Evolutionary conservation across 2,329 filamentous ascomycete genomes (phyloP), one percentile per base, ranked within the genome.

Genomic region (Truncatella angustata): DNA sequence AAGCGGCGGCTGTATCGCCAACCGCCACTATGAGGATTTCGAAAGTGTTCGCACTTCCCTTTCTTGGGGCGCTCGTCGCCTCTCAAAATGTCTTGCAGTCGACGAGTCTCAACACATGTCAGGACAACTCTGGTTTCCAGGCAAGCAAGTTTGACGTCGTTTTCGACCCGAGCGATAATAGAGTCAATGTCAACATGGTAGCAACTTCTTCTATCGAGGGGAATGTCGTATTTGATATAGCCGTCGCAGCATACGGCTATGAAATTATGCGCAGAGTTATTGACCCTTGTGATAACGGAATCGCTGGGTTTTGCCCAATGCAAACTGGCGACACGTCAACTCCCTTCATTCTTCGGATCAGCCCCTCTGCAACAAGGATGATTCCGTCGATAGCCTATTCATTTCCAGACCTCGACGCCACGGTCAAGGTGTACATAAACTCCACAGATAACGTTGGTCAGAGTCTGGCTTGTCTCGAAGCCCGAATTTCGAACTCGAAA

Each of bases 361-460:
- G 76, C 49, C 7, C 52, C 1, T 30, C 77, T 23, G 81, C 87
- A 35, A 73, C 90, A 54, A 24, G 74, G 21, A 70, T 81, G 50
- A 85, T 97, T 63, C 92, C 92, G 53, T 83, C 82, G 45, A 93
- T 97, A 64, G 89, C 91, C 49, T 97, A 94, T 73, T 87, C 81
- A 47, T 88, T 97, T 39, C 92, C 92, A 45, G 93, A 97, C 77
- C 79, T 97, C 50, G 93, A 97, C 70, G 91, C 91, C 56, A 87
- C 84, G 48, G 88, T 96, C 48, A 85, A 82, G 63, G 84, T 97
- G 63, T 86, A 85, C 63, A 90, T 97, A 76, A 93, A 90, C 67
- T 78, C 82, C 58, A 86, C 82, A 5, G 73, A 80, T 12, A 52
- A 66, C 37, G 75, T 73, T 5, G 77, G 80, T 49, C 73, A 80